Evolutionary conservation across 176 grass and related monocot genomes (phyloP).

Genomic region (barley (Hordeum vulgare)): DNA sequence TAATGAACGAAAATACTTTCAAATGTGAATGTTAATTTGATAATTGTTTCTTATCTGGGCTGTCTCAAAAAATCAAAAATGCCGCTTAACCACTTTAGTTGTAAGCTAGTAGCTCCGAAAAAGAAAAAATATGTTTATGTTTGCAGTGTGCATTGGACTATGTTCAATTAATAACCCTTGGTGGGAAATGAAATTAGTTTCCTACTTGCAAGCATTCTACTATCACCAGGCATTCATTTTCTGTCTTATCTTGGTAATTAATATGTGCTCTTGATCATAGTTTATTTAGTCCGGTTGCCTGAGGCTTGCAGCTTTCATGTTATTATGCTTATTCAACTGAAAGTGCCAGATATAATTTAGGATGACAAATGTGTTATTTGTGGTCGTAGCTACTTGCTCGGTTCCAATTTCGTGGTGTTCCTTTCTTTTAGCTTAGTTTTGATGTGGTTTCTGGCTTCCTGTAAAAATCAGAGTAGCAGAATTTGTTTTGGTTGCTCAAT

Average conservation of each 20-base stretch:
- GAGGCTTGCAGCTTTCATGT: neutral
- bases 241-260: neutral
- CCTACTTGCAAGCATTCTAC: neutral
- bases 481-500: neutral
- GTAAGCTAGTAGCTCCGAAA: neutral
- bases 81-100: neutral
- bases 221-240: neutral
- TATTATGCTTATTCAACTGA: neutral
- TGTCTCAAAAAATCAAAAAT: neutral
- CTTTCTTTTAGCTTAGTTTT: neutral
- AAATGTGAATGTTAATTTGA: neutral
- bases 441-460: constrained; percentile 9
- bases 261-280: neutral
- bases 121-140: neutral
- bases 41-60: neutral
- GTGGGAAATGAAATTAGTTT: neutral
- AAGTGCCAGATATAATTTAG: neutral
- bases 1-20: neutral
- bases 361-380: neutral
- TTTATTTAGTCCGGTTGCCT: neutral
- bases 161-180: neutral
- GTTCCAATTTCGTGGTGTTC: neutral
- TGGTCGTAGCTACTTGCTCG: neutral
- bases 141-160: neutral
- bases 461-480: neutral